Base-by-base conservation (phyloP, 2,329 filamentous ascomycete genomes). In the Aureobasidium musti region DNA sequence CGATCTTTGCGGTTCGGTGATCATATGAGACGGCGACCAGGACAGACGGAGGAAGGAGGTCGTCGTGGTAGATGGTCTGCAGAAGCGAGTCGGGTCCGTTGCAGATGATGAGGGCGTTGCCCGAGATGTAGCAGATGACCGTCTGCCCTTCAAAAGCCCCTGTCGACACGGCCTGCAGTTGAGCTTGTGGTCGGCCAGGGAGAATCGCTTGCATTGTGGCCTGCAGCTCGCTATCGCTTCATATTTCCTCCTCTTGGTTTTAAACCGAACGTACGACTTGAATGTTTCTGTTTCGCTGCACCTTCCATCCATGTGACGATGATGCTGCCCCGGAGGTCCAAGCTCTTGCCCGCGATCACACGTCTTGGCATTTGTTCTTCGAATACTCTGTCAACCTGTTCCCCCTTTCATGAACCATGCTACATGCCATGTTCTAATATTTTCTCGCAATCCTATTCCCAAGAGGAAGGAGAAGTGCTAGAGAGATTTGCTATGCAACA, bases 41-140 rank as follows among this genome's bases (percentile, higher is more conserved):
- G 28, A 87, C 82, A 19, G 81, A 77, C 49, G 83, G 81, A 53
- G 75, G 75, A 2, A 68, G 52, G 11, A 54, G 33, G 70, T 91
- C 87, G 73, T 96, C 90, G 74, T 95, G 88, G 80, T 97, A 96
- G 71, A 96, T 89, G 4, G 93, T 97, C 78, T 99, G 95, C 39
- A 97, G 79, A 69, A 97, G 86, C 65, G 86, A 86, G 69, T 89
- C 83, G 63, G 91, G 86, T 60, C 87, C 89, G 74, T 87, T 85
- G 71, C 98, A 87, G 73, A 99, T 89, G 63, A 95, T 87, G 70
- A 98, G 86, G 69, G 91, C 91, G 78, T 89, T 91, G 73, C 94
- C 94, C 68, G 91, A 95, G 71, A 97, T 90, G 79, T 98, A 99
- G 61, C 87, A 91, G 77, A 91, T 87, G 71, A 94, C 84, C 72